A percentile compares a stretch with the other conserved stretches of the same genome.
phyloP scores from a whole-genome alignment of 2,329 filamentous ascomycete species.

The Blastomyces parvus region DNA sequence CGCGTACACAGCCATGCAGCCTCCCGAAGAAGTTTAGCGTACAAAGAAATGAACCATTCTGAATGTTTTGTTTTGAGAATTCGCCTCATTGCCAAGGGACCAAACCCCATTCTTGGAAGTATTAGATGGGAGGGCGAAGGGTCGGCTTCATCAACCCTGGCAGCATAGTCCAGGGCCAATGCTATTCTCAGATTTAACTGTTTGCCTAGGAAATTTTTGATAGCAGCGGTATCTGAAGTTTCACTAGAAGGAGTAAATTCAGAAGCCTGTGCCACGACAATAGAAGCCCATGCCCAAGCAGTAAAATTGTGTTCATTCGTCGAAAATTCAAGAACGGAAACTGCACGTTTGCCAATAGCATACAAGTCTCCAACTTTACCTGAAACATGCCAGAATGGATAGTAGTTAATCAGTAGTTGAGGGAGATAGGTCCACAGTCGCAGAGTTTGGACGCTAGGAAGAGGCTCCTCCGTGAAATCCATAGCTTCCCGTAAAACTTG shows the following conservation, averaged over 20 bases:
- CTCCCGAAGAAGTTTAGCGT: background rate
- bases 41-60: background rate
- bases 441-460: background rate
- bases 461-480: background rate
- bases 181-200: background rate
- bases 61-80: background rate
- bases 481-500: conserved; percentile 1
- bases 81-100: background rate
- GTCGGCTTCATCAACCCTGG: background rate
- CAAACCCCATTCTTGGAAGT: background rate
- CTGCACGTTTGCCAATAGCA: background rate
- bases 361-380: background rate
- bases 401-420: background rate
- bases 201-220: background rate
- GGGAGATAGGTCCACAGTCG: background rate
- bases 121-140: background rate
- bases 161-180: background rate
- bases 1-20: background rate
- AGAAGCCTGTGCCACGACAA: background rate
- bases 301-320: background rate
- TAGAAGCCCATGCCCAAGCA: background rate
- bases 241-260: background rate
- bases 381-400: background rate
- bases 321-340: background rate
- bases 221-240: background rate